A percentile compares a stretch with the other conserved stretches of the same genome.
phyloP scores from a whole-genome alignment of 2,329 filamentous ascomycete genomes.

The Penicillium psychrosexuale region DNA sequence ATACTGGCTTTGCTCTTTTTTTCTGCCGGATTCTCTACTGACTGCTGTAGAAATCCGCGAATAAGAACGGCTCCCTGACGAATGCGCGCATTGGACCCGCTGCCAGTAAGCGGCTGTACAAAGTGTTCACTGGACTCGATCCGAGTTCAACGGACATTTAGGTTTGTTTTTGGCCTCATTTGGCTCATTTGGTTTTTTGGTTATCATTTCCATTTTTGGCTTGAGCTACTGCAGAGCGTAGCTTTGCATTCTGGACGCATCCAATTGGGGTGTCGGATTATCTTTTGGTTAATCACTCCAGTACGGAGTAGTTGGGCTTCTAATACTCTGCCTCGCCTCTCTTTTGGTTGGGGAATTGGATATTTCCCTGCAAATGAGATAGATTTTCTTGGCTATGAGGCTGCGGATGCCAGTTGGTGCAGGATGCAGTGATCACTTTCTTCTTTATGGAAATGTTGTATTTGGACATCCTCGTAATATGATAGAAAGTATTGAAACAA shows the following conservation, averaged over 20 bases:
- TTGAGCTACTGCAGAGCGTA: neutral
- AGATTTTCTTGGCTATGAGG: neutral
- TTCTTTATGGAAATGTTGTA: neutral
- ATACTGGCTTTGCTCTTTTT: neutral
- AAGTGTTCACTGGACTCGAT: constrained; percentile 49
- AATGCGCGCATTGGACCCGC: constrained; percentile 49
- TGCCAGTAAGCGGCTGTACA: constrained; percentile 47
- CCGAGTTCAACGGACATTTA: constrained; percentile 45
- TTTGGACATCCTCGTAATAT: neutral
- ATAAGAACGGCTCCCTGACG: constrained; percentile 46
- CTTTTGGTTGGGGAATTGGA: neutral
- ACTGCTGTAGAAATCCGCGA: constrained; percentile 44
- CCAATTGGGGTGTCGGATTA: neutral
- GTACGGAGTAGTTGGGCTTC: neutral
- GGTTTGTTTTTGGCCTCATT: neutral
- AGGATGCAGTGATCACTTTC: neutral
- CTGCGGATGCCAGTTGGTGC: neutral
- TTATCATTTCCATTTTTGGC: neutral
- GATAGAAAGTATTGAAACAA: neutral
- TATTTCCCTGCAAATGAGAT: neutral
- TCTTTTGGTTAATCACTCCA: neutral
- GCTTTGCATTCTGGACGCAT: neutral
- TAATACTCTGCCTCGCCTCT: neutral
- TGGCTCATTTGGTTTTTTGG: neutral
- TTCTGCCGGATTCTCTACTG: neutral